A percentile compares a stretch with the other conserved stretches of the same genome.
These are phyloP conservation scores for Parietaria judaica DNA, from an alignment of 306 rosid species.

Conservation along the genomic window DNA sequence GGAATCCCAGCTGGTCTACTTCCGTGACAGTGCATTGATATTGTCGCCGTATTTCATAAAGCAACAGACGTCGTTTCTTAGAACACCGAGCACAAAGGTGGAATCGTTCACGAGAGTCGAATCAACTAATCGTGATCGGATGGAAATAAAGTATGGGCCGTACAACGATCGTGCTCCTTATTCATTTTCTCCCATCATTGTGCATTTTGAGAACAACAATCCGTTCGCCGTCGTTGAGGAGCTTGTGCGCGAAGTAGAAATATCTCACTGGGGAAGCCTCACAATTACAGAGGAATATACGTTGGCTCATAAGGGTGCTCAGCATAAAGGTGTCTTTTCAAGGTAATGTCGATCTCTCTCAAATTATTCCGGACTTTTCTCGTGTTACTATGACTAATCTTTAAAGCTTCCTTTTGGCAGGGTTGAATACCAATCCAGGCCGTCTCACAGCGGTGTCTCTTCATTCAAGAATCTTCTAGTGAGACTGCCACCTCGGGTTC, in stretches of 20 bases:
- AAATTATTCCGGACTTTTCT: not conserved
- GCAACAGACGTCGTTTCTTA: constrained; percentile 74
- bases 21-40: constrained; percentile 73
- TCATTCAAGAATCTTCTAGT: constrained; percentile 77
- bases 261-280: constrained; percentile 96
- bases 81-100: constrained; percentile 67
- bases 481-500: constrained; percentile 84
- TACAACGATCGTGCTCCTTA: constrained; percentile 53
- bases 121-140: constrained; percentile 59
- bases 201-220: constrained; percentile 91
- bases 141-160: constrained; percentile 82
- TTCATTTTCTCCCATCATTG: constrained; percentile 71
- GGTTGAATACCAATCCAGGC: constrained; percentile 80
- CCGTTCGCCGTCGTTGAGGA: constrained; percentile 94
- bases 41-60: constrained; percentile 81
- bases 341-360: constrained; percentile 41
- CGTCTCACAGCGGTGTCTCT: constrained; percentile 53
- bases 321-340: constrained; percentile 86
- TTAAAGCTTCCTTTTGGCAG: constrained; percentile 38
- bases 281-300: constrained; percentile 81
- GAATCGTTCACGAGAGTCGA: constrained; percentile 80
- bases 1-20: constrained; percentile 86
- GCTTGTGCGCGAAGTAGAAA: constrained; percentile 90
- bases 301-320: constrained; percentile 79
- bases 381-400: constrained; percentile 6